These are phyloP conservation scores for Backusella macrospora DNA, from an alignment of 192 early-diverging fungal species.

Conservation along the genomic window DNA sequence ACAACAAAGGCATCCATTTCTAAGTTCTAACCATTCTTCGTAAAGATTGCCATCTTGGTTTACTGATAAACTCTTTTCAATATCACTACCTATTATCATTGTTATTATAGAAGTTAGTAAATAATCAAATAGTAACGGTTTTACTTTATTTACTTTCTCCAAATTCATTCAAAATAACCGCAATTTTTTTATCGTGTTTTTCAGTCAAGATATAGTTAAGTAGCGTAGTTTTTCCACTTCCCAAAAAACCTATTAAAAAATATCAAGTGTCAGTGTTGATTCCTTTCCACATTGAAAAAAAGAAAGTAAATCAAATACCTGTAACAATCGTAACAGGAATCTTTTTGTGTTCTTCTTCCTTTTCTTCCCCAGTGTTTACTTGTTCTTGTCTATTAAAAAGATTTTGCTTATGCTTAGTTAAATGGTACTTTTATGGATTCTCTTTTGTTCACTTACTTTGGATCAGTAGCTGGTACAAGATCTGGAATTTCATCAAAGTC, in stretches of 20 bases:
- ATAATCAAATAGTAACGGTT: not conserved
- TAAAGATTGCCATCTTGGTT: slow-evolving; percentile 80
- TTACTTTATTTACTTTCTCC: slow-evolving; percentile 65
- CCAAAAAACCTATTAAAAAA: slow-evolving; percentile 65
- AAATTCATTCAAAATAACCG: slow-evolving; percentile 99
- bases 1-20: slow-evolving; percentile 98
- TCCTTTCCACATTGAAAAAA: not conserved
- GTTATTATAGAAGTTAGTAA: not conserved
- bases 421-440: not conserved
- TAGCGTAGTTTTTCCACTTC: slow-evolving; percentile 92
- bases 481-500: slow-evolving; percentile 37
- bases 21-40: slow-evolving; percentile 97
- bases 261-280: not conserved
- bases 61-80: slow-evolving; percentile 90
- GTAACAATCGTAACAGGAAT: slow-evolving; percentile 53
- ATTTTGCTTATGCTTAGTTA: not conserved
- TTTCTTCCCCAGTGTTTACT: not conserved
- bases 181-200: slow-evolving; percentile 93
- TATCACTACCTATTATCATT: slow-evolving; percentile 68
- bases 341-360: slow-evolving; percentile 28
- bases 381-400: not conserved
- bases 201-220: slow-evolving; percentile 82
- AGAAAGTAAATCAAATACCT: slow-evolving; percentile 18
- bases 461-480: slow-evolving; percentile 21
- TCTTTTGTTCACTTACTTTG: slow-evolving; percentile 7